Evolutionary conservation across 495 filamentous ascomycete genomes (phyloP).

Genomic region (Xylaria venustula): DNA sequence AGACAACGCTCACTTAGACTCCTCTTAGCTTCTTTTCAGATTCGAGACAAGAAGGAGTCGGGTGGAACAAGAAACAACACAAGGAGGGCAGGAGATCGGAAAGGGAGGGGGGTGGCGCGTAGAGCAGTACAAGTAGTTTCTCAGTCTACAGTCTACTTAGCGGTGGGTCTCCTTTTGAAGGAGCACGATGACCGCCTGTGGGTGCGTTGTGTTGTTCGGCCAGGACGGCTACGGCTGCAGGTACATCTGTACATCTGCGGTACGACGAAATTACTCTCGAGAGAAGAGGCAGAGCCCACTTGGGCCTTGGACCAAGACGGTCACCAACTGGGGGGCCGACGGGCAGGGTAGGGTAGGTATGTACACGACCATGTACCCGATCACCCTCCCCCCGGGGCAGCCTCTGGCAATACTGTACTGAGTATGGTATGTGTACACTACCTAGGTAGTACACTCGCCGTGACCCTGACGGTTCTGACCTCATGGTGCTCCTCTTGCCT

Average conservation of each 20-base stretch:
- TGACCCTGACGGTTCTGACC: slow-evolving; percentile 12
- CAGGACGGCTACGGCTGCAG: slow-evolving; percentile 19
- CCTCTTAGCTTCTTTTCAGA: slow-evolving; percentile 26
- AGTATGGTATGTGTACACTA: too few species aligned
- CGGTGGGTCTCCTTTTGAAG: slow-evolving; percentile 14
- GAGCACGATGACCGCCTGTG: slow-evolving; percentile 15
- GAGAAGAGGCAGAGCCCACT: slow-evolving; percentile 10
- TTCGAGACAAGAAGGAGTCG: slow-evolving; percentile 33
- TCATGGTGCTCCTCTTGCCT: slow-evolving; percentile 9
- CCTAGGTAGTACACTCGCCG: too few species aligned
- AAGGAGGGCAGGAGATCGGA: slow-evolving; percentile 32
- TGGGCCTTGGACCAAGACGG: slow-evolving; percentile 8
- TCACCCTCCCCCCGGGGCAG: background rate
- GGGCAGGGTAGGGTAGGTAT: background rate
- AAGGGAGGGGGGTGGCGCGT: slow-evolving; percentile 36
- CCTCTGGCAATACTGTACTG: background rate
- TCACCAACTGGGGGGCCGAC: slow-evolving; percentile 11
- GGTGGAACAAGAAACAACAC: slow-evolving; percentile 35
- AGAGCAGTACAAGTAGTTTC: slow-evolving; percentile 28
- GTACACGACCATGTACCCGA: slow-evolving; percentile 11
- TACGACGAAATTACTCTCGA: slow-evolving; percentile 17
- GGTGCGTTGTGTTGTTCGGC: slow-evolving; percentile 15
- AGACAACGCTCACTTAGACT: slow-evolving; percentile 32
- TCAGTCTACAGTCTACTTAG: slow-evolving; percentile 6
- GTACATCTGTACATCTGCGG: slow-evolving; percentile 19